Percentiles rank a stretch among this genome's conserved stretches.
Conservation (phyloP, 2,329 filamentous ascomycete species). For the Samsoniella hepiali region DNA sequence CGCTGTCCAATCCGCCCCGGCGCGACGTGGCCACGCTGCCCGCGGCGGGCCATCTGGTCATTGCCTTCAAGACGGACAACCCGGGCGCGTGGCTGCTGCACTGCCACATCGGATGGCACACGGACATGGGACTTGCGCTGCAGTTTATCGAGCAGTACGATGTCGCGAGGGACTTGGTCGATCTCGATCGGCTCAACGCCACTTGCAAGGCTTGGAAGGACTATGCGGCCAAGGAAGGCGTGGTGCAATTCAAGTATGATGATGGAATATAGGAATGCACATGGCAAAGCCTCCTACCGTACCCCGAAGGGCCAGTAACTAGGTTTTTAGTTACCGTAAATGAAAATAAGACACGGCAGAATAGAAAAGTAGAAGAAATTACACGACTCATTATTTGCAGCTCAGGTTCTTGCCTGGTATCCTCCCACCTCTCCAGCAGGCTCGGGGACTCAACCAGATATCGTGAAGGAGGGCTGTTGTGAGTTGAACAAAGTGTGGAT, state of each 20-base stretch:
- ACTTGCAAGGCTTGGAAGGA: neutral
- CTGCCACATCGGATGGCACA: constrained; percentile 60
- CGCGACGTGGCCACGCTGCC: constrained; percentile 51
- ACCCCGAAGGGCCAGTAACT: too few relatives aligned
- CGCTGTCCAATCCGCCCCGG: constrained; percentile 43
- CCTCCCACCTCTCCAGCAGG: too few relatives aligned
- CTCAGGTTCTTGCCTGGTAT: too few relatives aligned
- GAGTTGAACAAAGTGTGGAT: too few relatives aligned
- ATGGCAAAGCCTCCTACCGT: too few relatives aligned
- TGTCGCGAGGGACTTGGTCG: neutral
- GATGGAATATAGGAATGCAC: neutral
- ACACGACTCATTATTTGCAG: too few relatives aligned
- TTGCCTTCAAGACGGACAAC: constrained; percentile 44
- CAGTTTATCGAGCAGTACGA: neutral
- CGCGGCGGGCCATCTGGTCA: constrained; percentile 41
- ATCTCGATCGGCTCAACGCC: neutral
- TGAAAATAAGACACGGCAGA: too few relatives aligned
- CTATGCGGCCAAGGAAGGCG: neutral
- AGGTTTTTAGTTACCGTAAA: too few relatives aligned
- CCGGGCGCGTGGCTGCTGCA: constrained; percentile 57
- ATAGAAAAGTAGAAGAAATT: too few relatives aligned
- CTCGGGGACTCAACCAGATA: too few relatives aligned
- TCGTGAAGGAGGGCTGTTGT: too few relatives aligned
- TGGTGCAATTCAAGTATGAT: neutral
- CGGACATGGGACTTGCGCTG: constrained; percentile 32